phyloP scores from a whole-genome alignment of 1,284 basidiomycete genomes.

The Microbotryum intermedium region DNA sequence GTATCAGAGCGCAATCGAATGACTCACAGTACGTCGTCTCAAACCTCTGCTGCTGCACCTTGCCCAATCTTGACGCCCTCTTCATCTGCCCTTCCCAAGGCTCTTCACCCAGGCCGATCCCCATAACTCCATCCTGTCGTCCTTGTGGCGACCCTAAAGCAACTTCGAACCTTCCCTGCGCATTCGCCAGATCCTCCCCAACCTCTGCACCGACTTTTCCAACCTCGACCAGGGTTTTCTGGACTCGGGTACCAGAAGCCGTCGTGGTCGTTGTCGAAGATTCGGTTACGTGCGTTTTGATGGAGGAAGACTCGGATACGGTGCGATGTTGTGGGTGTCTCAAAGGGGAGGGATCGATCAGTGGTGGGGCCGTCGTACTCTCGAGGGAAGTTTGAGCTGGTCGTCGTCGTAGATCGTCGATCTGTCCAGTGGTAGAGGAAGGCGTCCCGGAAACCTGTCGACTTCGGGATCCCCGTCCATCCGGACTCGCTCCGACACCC shows the following conservation, averaged over 20 bases:
- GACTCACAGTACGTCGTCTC: slow-evolving; percentile 54
- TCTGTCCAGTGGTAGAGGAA: neutral
- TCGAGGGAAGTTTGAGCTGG: slow-evolving; percentile 36
- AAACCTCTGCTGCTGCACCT: slow-evolving; percentile 18
- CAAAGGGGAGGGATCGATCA: no score
- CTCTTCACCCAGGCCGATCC: neutral
- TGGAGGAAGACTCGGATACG: no score
- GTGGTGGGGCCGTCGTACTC: no score
- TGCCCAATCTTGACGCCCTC: no score
- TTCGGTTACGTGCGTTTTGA: neutral
- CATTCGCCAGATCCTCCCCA: slow-evolving; percentile 29
- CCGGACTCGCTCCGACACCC: no score
- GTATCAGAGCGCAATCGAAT: neutral
- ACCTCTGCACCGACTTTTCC: slow-evolving; percentile 28
- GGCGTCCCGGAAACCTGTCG: no score
- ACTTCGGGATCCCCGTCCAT: no score
- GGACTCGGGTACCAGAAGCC: slow-evolving; percentile 22
- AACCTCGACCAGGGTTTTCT: slow-evolving; percentile 29
- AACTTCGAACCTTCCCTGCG: slow-evolving; percentile 31
- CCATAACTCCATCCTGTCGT: neutral
- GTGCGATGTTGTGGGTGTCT: no score
- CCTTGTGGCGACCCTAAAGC: no score
- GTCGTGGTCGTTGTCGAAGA: neutral
- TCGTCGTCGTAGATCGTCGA: slow-evolving; percentile 60
- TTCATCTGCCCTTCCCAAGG: neutral